A percentile compares a stretch with the other conserved stretches of the same genome.
Evolutionary conservation across 805 yeast species (phyloP).

Genomic region (Candida sanyiensis): DNA sequence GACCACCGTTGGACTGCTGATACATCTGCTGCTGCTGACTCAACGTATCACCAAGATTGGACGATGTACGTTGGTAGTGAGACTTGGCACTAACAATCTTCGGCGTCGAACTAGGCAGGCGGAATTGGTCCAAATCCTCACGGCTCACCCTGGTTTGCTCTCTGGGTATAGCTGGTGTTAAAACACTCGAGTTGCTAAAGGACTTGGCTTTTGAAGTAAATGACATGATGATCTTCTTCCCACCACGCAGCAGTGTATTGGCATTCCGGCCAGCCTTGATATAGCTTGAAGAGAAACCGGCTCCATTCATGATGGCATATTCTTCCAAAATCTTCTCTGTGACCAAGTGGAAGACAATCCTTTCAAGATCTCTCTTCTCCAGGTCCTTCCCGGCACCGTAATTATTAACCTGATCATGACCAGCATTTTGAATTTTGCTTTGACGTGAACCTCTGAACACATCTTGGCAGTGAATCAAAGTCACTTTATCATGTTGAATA

Average conservation of each 20-base stretch:
- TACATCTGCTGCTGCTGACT: constrained; percentile 6
- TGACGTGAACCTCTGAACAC: constrained; percentile 67
- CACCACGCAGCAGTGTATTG: constrained; percentile 38
- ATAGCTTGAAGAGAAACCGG: constrained; percentile 81
- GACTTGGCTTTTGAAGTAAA: constrained; percentile 29
- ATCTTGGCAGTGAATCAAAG: constrained; percentile 78
- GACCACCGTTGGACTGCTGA: background rate
- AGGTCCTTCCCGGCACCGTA: constrained; percentile 68
- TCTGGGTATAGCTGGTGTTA: background rate
- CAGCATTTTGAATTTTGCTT: constrained; percentile 54
- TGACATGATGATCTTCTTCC: constrained; percentile 43
- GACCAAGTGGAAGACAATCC: constrained; percentile 75
- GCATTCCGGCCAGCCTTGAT: constrained; percentile 59
- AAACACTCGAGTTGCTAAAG: constrained; percentile 1
- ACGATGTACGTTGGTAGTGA: constrained; percentile 22
- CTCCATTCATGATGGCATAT: constrained; percentile 60
- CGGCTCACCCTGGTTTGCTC: too few relatives aligned
- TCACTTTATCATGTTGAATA: constrained; percentile 56
- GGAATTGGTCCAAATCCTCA: constrained; percentile 16
- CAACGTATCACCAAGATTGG: constrained; percentile 14
- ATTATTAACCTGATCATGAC: constrained; percentile 52
- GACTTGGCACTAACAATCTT: constrained; percentile 21
- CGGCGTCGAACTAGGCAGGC: constrained; percentile 20
- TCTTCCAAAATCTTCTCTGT: constrained; percentile 63
- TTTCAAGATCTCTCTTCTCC: constrained; percentile 66